Base-by-base conservation (phyloP, 2,329 filamentous ascomycete genomes). In the Calonectria pseudoreteaudii region DNA sequence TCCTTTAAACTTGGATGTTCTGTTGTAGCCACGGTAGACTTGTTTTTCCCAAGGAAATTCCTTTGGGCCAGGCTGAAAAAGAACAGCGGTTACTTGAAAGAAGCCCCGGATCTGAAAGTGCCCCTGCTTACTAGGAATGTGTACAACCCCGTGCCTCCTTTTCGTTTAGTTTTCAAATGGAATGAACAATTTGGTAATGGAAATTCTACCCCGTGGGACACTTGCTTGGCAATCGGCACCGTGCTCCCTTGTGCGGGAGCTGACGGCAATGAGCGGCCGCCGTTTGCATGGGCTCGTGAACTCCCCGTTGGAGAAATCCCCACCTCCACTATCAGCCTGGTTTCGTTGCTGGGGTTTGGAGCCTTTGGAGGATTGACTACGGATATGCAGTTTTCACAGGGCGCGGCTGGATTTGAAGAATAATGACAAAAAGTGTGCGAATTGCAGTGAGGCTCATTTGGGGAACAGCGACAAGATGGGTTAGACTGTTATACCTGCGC, bases 181-280 rank as follows among this genome's bases (percentile, higher is more conserved):
- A 62, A 28, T 41, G 11, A 26, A 28, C 23, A 7, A 62, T 62
- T 38, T 62, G 36, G 56, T 41, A 62, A 62, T 62, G 56, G 56
- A 41, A 60, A 62, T 20, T 36, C 34, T 62, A 62, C 56, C 56
- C 56, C 56, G 38, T 62, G 56, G 56, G 56, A 62, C 56, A 62
- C 7, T 62, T 20, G 13, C 56, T 41, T 62, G 56, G 56, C 56
- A 38, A 34, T 41, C 41, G 56, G 56, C 56, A 38, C 31, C 56
- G 7, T 62, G 56, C 36, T 62, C 56, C 11, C 38, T 11, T 14
- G 18, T 10, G 56, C 34, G 56, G 56, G 56, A 62, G 56, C 56
- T 36, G 56, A 28, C 47, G 38, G 38, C 28, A 20, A n/a, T 38
- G 62, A 66, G 62, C 36, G 62, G 62, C 38, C 28, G 41, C 41